Base-by-base conservation (phyloP, 345 rosid genomes). In the Gossypium bickii region DNA sequence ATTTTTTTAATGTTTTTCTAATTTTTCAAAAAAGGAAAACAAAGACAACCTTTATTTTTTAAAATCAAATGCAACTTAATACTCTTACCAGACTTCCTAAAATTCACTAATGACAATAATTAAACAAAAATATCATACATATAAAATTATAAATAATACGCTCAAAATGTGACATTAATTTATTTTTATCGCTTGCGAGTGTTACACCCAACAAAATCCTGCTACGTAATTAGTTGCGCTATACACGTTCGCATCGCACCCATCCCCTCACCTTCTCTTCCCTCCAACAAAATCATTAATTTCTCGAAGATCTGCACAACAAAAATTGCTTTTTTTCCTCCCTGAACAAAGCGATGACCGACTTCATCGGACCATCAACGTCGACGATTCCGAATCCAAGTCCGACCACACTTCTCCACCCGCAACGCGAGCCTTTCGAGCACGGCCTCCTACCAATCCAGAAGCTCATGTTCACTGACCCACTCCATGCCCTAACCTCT, bases 391-490 rank as follows among this genome's bases (percentile, higher is more conserved):
- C 81, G 79, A 85, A 74, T 77, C 60, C 27, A 9, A 52, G 34
- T 41, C 85, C 91, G 47, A 79, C 51, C 78, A 81, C 89, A 24
- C 76, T 82, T 38, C 82, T 96, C 85, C 97, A 87, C 73, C 97
- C 97, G 1, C 84, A 97, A 12, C 93, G 99, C 15, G 99, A 87
- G 78, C 88, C 97, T 10, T 96, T 93, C 79, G 99, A 96, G 89
- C 89, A 93, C 81, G 99, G 99, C 0, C 97, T 96, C 78, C 89
- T 96, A 55, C 97, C 97, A 71, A 92, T 96, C 83, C 93, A 87
- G 77, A 96, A 93, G 83, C 93, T 96, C 77, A 86, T 96, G 75
- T 89, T 90, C 74, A 77, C 87, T 45, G 99, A 96, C 87, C 97
- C 97, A 71, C 89, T 86, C 75, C 93, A 86, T 80, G 81, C 88